Base-by-base conservation (phyloP, 306 rosid genomes). In the Aeschynomene evenia region DNA sequence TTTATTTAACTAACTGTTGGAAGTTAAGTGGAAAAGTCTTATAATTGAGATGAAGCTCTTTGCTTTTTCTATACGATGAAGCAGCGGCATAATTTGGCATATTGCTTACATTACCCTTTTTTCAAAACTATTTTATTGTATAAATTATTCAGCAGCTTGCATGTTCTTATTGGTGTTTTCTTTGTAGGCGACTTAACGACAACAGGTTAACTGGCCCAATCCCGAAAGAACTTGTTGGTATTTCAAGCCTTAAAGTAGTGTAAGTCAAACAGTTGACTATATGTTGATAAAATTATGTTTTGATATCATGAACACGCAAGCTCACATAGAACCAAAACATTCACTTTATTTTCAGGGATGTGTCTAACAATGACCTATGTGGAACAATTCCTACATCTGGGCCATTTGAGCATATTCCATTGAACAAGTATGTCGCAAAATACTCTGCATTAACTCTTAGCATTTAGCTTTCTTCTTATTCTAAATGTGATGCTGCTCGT, bases 211-310 rank as follows among this genome's bases (percentile, higher is more conserved):
- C 73, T 68, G 98, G 98, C 28, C 91, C 88, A 62, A 83, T 93
- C 71, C 98, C 98, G 8, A 81, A 81, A 82, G 91, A 84, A 22
- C 98, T 93, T 24, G 45, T 37, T 75, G 78, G 77, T 67, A 51
- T 90, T 82, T 37, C 97, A 62, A 88, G 82, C 86, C 98, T 93
- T 74, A 93, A 93, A 93, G 98, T 93, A 54, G 87, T 93, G 98
- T 93, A 83, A 90, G 98, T 82, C 42, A 62, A 19, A 16, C 49
- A 66, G 22, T 31, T 75, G 31, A 34, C 22, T 18, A 53, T 56
- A 37, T 16, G 70, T 71, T 50, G 39, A 54, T 59, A 22, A 8
- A 40, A 22, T 57, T 33, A 15, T 63, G 7, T 21, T 33, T 19
- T 20, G 46, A 29, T 66, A 45, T 15, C 59, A 22, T 8, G 57